Percentiles rank a stretch among this genome's conserved stretches.
These are phyloP conservation scores for Austroboletus eburneus DNA, from an alignment of 768 basidiomycete species.

Conservation along the genomic window DNA sequence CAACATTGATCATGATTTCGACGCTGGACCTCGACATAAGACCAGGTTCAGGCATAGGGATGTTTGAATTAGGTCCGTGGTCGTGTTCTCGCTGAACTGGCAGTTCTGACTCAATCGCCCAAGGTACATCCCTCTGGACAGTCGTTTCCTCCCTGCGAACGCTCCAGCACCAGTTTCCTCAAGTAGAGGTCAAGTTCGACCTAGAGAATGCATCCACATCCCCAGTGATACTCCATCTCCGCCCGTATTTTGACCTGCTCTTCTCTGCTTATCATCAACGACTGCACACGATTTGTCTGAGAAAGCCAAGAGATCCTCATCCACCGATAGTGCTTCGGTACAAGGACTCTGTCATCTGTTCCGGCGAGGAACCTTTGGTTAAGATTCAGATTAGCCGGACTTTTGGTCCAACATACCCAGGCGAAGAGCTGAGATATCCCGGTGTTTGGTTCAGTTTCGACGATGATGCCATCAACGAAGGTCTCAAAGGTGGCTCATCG, in stretches of 20 bases:
- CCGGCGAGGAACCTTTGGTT: slow-evolving; percentile 54
- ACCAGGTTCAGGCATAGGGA: slow-evolving; percentile 72
- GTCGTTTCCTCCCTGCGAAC: slow-evolving; percentile 64
- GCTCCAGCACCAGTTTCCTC: slow-evolving; percentile 67
- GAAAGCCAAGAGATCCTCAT: slow-evolving; percentile 60
- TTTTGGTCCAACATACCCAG: slow-evolving; percentile 82
- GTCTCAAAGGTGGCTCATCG: slow-evolving; percentile 40
- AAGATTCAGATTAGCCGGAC: slow-evolving; percentile 63
- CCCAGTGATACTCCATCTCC: slow-evolving; percentile 72
- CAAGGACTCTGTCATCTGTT: slow-evolving; percentile 59
- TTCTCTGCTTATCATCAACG: slow-evolving; percentile 79
- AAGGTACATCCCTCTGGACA: slow-evolving; percentile 77
- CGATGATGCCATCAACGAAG: slow-evolving; percentile 60
- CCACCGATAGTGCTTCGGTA: slow-evolving; percentile 69
- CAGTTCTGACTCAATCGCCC: slow-evolving; percentile 1
- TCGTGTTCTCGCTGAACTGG: not conserved
- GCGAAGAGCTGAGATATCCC: slow-evolving; percentile 74
- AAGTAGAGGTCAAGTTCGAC: slow-evolving; percentile 82
- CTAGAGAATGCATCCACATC: slow-evolving; percentile 64
- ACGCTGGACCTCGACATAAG: slow-evolving; percentile 70
- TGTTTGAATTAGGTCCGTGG: slow-evolving; percentile 66
- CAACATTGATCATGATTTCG: slow-evolving; percentile 54
- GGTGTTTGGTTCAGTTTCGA: slow-evolving; percentile 84
- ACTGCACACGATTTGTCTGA: slow-evolving; percentile 71
- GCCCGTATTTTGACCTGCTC: slow-evolving; percentile 80